phyloP scores from a whole-genome alignment of 2,329 filamentous ascomycete genomes.

The Orbilia brochopaga region DNA sequence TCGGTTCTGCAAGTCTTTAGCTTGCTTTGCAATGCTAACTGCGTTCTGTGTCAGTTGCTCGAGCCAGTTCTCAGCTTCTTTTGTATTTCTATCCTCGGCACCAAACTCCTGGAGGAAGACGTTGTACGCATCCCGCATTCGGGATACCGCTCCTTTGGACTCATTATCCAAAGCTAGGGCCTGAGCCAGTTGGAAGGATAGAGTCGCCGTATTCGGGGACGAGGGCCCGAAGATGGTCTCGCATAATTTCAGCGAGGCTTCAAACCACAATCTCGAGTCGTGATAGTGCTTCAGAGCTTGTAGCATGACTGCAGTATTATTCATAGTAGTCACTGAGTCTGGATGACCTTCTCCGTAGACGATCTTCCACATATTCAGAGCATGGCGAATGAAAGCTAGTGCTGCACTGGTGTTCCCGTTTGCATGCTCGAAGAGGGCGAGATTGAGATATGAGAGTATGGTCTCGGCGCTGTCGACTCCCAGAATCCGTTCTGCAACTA shows the following conservation, averaged over 20 bases:
- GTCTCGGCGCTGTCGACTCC: constrained; percentile 94
- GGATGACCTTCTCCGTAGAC: constrained; percentile 93
- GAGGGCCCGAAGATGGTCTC: constrained; percentile 87
- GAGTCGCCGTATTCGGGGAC: constrained; percentile 89
- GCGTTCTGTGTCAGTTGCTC: constrained; percentile 95
- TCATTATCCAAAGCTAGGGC: constrained; percentile 94
- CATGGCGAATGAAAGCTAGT: constrained; percentile 88
- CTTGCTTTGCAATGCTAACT: constrained; percentile 90
- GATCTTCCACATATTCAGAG: constrained; percentile 93
- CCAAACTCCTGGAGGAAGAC: constrained; percentile 90
- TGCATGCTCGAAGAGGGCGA: constrained; percentile 91
- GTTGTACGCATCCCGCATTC: constrained; percentile 96
- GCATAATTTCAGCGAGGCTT: constrained; percentile 85
- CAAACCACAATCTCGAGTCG: constrained; percentile 95
- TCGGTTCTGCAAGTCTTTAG: constrained; percentile 80
- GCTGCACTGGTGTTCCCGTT: constrained; percentile 86
- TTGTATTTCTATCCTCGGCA: constrained; percentile 92
- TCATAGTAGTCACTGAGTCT: constrained; percentile 97
- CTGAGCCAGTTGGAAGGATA: constrained; percentile 96
- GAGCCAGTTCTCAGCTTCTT: constrained; percentile 95
- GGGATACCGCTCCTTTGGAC: constrained; percentile 84
- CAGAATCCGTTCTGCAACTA: constrained; percentile 91
- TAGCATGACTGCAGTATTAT: constrained; percentile 98
- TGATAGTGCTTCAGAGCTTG: constrained; percentile 94
- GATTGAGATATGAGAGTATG: constrained; percentile 91